Conservation (phyloP, 2,329 filamentous ascomycete species). For the Elsinoe australis region DNA sequence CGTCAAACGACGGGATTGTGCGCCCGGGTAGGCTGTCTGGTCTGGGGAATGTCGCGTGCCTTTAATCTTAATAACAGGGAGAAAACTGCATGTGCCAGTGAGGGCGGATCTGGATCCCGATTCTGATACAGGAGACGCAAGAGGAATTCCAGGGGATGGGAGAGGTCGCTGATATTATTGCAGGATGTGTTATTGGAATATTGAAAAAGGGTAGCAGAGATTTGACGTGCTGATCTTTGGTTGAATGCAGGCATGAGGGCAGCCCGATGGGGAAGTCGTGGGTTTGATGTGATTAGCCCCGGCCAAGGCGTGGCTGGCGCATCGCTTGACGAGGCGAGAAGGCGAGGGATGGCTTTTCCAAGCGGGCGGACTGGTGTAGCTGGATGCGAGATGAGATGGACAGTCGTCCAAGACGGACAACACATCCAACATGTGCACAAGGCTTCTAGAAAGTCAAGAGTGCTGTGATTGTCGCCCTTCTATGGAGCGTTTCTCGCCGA, state of each 20-base stretch:
- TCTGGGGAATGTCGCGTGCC: neutral
- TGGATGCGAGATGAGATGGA: too few relatives aligned
- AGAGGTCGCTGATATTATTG: slow-evolving; percentile 9
- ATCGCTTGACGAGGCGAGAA: too few relatives aligned
- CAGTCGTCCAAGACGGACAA: too few relatives aligned
- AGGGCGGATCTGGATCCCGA: neutral
- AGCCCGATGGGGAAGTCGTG: slow-evolving; percentile 12
- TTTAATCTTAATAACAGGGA: neutral
- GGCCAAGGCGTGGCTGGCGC: neutral
- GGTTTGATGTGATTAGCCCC: slow-evolving; percentile 1
- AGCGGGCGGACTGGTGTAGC: too few relatives aligned
- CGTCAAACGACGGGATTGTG: neutral
- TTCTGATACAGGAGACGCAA: neutral
- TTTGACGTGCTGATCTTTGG: slow-evolving; percentile 8
- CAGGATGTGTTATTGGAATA: slow-evolving; percentile 11
- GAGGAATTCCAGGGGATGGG: neutral
- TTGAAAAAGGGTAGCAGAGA: neutral
- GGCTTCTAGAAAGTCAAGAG: too few relatives aligned
- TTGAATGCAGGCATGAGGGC: neutral
- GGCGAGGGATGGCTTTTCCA: too few relatives aligned
- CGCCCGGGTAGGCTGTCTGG: neutral
- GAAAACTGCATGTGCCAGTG: neutral
- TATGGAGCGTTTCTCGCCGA: neutral
- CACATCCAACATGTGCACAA: too few relatives aligned
- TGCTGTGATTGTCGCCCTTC: neutral